Conservation (phyloP, 1,284 basidiomycete genomes). For the Cryptococcus sp. region DNA sequence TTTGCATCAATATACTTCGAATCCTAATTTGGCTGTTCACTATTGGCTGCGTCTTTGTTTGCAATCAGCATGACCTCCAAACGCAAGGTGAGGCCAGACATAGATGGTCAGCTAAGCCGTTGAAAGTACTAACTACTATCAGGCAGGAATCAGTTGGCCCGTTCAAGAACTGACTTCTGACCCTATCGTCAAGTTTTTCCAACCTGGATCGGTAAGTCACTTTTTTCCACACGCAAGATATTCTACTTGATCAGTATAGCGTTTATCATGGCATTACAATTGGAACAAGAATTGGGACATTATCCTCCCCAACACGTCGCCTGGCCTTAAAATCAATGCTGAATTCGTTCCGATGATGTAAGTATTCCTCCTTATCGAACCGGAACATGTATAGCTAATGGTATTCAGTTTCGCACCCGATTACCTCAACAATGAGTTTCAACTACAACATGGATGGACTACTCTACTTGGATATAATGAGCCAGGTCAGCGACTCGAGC, state of each 20-base stretch:
- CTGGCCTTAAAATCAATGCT: slow-evolving; percentile 27
- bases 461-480: slow-evolving; percentile 41
- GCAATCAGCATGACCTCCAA: too few relatives aligned
- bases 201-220: slow-evolving; percentile 28
- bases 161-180: slow-evolving; percentile 37
- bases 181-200: slow-evolving; percentile 38
- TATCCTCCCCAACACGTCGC: slow-evolving; percentile 27
- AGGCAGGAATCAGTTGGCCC: slow-evolving; percentile 42
- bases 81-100: too few relatives aligned
- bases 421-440: slow-evolving; percentile 27
- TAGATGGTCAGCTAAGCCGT: too few relatives aligned
- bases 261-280: slow-evolving; percentile 43
- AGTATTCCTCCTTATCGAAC: slow-evolving; percentile 1
- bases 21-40: too few relatives aligned
- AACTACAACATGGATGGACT: slow-evolving; percentile 24
- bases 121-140: neutral
- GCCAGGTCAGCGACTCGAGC: slow-evolving; percentile 24
- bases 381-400: neutral
- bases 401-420: slow-evolving; percentile 36
- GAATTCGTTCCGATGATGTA: slow-evolving; percentile 46
- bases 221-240: too few relatives aligned
- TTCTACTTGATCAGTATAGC: slow-evolving; percentile 7
- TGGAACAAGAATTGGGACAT: slow-evolving; percentile 43
- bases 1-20: too few relatives aligned
- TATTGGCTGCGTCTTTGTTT: too few relatives aligned